Base-by-base conservation (phyloP, 139 green algal genomes). In the Volvox reticuliferus region DNA sequence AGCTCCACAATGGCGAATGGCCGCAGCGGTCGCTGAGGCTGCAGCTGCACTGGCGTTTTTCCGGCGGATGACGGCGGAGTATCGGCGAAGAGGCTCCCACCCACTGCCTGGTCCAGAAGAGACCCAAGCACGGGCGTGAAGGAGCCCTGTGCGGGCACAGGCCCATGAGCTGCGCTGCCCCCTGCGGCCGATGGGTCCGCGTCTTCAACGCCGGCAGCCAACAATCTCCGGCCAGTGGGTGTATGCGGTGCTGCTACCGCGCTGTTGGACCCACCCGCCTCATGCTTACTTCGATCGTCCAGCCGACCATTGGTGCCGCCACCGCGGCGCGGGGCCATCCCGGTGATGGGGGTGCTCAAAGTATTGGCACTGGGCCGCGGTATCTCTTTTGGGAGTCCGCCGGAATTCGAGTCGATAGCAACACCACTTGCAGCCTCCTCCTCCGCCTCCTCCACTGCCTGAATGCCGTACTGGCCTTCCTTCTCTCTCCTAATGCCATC, bases 51-150 rank as follows among this genome's bases (percentile, higher is more conserved):
- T 30, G 71, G 20, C 21, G 71, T 18, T 30, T 79, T 79, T 9
- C 30, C 71, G 71, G 71, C 28, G 71, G 55, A 68, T 30, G 80
- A 30, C 26, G 61, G 35, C 26, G 81, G 81, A 33, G 63, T 88
- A 35, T 88, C 84, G 3, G 84, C 84, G 61, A 89, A 89, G 1
- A 89, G 84, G n/a, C 19, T 82, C 26, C 67, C 84, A 1, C 35
- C 84, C 21, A 89, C 84, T 12, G 84, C 68, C 37, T 61, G 28
- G 33, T 65, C 68, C 1, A 89, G 68, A 37, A 89, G 24, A 13
- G 84, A 69, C 0, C 84, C 68, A 28, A 89, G 69, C 18, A 67
- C 80, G 37, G 75, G 75, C 32, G 32, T 81, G 75, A 81, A 81
- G 75, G 75, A 81, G 75, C 32, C 32, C 75, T 81, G 33, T 30